Base-by-base conservation (phyloP, 2,329 filamentous ascomycete species). In the Hypomyces rosellus region DNA sequence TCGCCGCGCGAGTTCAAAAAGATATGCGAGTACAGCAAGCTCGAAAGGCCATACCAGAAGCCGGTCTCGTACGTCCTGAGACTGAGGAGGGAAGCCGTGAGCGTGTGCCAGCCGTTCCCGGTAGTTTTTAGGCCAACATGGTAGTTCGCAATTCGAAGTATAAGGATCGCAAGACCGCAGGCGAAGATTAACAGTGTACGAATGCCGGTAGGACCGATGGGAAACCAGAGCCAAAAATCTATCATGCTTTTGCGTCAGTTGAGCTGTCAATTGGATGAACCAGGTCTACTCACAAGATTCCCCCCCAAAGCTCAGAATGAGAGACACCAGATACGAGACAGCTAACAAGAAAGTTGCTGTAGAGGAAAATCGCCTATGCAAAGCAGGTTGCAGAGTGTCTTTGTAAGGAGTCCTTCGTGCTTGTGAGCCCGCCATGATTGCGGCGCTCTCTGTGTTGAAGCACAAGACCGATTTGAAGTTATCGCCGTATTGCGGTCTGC, bases 181-280 rank as follows among this genome's bases (percentile, higher is more conserved):
- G 87, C 72, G 70, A 91, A 92, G 56, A 96, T 79, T 55, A 89
- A 76, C 14, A 85, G 64, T 5, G 89, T 80, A 59, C 90, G 86
- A 49, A 95, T 68, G 52, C 88, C 89, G 41, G 86, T 81, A 49
- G 77, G 76, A 46, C 89, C 88, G 37, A 96, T 61, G 20, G 90
- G 90, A 58, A 95, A 89, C 86, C 88, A 92, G 60, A 84, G 75
- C 90, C 89, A 96, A 54, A 96, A 72, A 46, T 82, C 88, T 92
- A 16, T 15, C 49, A 33, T 46, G 25, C 20, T 30, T 6, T 30
- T 30, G 25, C 9, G 25, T 30, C 25, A 30, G 25, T 30, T 30
- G 25, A 6, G 25, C 25, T 11, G 8, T 6, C 25, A 30, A 30
- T 30, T 30, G 25, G 25, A 30, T 8, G 25, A 11, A 11, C 25